Evolutionary conservation across 1,139 yeast species (phyloP).

Genomic region (Zygosaccharomyces pseudobailii): DNA sequence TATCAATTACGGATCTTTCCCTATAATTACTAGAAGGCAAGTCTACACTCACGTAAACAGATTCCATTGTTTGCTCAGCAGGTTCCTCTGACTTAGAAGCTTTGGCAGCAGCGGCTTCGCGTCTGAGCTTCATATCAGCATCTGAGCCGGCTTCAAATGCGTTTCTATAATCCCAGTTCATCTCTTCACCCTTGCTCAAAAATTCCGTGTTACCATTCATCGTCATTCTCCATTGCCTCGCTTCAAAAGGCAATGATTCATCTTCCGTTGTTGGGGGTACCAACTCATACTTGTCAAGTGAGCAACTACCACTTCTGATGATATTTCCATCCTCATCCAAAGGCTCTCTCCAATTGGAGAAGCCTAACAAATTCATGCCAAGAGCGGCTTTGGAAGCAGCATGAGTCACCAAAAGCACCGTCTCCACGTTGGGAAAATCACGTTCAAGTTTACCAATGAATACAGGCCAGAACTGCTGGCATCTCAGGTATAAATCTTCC

Average conservation of each 20-base stretch:
- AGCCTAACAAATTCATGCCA: conserved; percentile 61
- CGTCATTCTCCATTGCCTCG: conserved; percentile 46
- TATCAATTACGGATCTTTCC: conserved; percentile 24
- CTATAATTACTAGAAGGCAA: conserved; percentile 37
- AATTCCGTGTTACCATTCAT: conserved; percentile 68
- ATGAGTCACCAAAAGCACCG: conserved; percentile 64
- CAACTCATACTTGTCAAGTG: conserved; percentile 54
- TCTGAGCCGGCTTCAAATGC: conserved; percentile 74
- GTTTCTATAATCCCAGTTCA: conserved; percentile 74
- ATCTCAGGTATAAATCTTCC: conserved; percentile 55
- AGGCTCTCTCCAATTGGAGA: conserved; percentile 42
- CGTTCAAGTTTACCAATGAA: conserved; percentile 51
- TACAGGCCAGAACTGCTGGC: conserved; percentile 44
- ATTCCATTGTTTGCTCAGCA: conserved; percentile 16
- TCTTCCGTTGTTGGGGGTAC: conserved; percentile 38
- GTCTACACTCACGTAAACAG: conserved; percentile 43
- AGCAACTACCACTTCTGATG: conserved; percentile 51
- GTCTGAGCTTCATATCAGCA: conserved; percentile 58
- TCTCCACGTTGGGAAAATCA: conserved; percentile 50
- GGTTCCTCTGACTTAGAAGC: conserved; percentile 2
- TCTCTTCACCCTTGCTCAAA: conserved; percentile 73
- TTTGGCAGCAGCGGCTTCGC: conserved; percentile 18
- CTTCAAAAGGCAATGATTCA: conserved; percentile 25
- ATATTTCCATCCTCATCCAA: conserved; percentile 47
- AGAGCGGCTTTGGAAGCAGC: conserved; percentile 81